Conservation (phyloP, 139 green algal genomes). For the Gonium pectorale region DNA sequence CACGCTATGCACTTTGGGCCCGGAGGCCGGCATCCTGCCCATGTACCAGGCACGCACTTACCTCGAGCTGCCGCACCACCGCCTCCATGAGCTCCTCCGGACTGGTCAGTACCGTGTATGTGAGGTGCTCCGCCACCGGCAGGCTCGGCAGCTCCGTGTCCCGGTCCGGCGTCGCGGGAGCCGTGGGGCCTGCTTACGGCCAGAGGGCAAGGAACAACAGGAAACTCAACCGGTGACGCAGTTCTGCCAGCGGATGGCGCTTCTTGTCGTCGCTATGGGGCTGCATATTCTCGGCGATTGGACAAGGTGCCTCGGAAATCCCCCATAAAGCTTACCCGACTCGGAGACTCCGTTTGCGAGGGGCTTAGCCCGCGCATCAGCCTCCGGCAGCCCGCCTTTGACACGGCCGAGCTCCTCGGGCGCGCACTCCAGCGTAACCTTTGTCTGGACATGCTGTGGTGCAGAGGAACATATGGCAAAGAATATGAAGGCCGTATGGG, state of each 20-base stretch:
- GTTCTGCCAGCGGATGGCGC: no score
- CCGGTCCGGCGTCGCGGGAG: slow-evolving; percentile 27
- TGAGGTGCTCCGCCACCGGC: slow-evolving; percentile 5
- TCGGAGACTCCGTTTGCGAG: neutral
- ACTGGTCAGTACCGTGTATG: neutral
- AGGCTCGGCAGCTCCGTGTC: slow-evolving; percentile 1
- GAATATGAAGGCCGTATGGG: no score
- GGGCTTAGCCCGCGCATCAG: neutral
- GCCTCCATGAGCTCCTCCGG: slow-evolving; percentile 45
- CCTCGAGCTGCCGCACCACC: slow-evolving; percentile 48
- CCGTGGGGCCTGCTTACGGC: neutral
- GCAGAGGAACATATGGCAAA: no score
- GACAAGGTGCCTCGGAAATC: no score
- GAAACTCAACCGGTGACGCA: neutral
- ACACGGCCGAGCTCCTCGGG: slow-evolving; percentile 24
- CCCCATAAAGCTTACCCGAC: neutral
- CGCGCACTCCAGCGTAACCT: slow-evolving; percentile 4
- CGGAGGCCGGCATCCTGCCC: no score
- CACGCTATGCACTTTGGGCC: no score
- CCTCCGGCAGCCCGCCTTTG: slow-evolving; percentile 15
- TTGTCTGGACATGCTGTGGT: slow-evolving; percentile 22
- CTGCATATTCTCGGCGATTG: no score
- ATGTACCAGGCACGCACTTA: neutral
- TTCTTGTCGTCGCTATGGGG: no score
- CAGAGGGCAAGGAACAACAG: neutral